Evolutionary conservation across 805 yeast genomes (phyloP).

Genomic region (Metschnikowia santaceciliae): DNA sequence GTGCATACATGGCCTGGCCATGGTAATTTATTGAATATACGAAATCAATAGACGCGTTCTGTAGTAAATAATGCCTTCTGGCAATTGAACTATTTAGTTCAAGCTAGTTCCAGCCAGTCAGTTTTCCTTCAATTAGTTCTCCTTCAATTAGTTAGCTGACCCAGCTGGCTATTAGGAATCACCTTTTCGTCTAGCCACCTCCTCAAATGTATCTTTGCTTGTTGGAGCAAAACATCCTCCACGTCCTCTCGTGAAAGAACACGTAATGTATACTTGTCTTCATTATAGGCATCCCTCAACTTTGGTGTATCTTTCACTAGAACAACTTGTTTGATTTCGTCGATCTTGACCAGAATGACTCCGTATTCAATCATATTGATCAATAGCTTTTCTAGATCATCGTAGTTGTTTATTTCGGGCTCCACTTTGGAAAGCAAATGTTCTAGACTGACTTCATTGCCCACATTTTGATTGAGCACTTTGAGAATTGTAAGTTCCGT

Average conservation of each 20-base stretch:
- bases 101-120: too few relatives aligned
- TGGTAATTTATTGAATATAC: slow-evolving; percentile 5
- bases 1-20: neutral
- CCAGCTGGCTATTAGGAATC: neutral
- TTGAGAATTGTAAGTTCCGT: slow-evolving; percentile 26
- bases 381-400: slow-evolving; percentile 19
- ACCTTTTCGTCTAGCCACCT: slow-evolving; percentile 22
- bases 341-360: slow-evolving; percentile 24
- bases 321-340: slow-evolving; percentile 21
- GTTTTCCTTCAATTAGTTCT: too few relatives aligned
- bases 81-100: neutral
- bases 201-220: slow-evolving; percentile 18
- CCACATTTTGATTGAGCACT: slow-evolving; percentile 22
- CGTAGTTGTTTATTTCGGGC: slow-evolving; percentile 3
- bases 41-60: neutral
- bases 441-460: slow-evolving; percentile 15
- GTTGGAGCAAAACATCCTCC: slow-evolving; percentile 15
- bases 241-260: slow-evolving; percentile 27
- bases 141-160: too few relatives aligned
- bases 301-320: slow-evolving; percentile 17
- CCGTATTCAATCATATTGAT: slow-evolving; percentile 25
- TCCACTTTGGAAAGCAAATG: slow-evolving; percentile 12
- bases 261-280: slow-evolving; percentile 17
- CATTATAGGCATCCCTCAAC: slow-evolving; percentile 32
- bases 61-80: too few relatives aligned